Percentiles rank a stretch among this genome's conserved stretches.
phyloP scores from a whole-genome alignment of 2,329 filamentous ascomycete genomes.

The Colletotrichum lindemuthianum region DNA sequence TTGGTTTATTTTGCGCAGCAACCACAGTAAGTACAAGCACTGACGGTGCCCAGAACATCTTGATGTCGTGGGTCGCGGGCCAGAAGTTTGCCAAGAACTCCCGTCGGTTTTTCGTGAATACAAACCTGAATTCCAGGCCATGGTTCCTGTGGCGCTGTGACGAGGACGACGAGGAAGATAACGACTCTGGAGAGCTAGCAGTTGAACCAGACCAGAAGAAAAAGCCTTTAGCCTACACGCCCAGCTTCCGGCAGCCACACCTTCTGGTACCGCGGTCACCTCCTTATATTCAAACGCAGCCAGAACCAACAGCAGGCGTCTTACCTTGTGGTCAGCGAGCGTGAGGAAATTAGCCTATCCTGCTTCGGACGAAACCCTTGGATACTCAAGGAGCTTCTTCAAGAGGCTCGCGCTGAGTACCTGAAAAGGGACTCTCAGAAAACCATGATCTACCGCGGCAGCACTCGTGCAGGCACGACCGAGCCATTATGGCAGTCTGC shows the following conservation, averaged over 20 bases:
- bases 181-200: conserved; percentile 45
- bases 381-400: conserved; percentile 69
- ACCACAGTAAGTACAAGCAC: too few relatives aligned
- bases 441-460: conserved; percentile 73
- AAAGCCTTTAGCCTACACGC: conserved; percentile 70
- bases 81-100: conserved; percentile 70
- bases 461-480: conserved; percentile 49
- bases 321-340: conserved; percentile 57
- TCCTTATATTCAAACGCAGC: conserved; percentile 67
- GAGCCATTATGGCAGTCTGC: conserved; percentile 68
- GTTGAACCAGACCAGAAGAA: conserved; percentile 47
- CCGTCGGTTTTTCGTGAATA: conserved; percentile 72
- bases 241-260: conserved; percentile 73
- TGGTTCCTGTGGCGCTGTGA: conserved; percentile 59
- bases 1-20: too few relatives aligned
- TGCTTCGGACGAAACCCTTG: conserved; percentile 70
- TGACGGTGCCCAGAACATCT: conserved; percentile 69
- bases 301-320: conserved; percentile 56
- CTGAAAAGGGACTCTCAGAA: conserved; percentile 68
- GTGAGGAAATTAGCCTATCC: conserved; percentile 68
- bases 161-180: conserved; percentile 58
- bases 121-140: conserved; percentile 63
- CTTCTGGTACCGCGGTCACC: conserved; percentile 72
- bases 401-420: conserved; percentile 66
- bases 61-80: conserved; percentile 75